Conservation (phyloP, 306 rosid genomes). For the Cicer judaicum region DNA sequence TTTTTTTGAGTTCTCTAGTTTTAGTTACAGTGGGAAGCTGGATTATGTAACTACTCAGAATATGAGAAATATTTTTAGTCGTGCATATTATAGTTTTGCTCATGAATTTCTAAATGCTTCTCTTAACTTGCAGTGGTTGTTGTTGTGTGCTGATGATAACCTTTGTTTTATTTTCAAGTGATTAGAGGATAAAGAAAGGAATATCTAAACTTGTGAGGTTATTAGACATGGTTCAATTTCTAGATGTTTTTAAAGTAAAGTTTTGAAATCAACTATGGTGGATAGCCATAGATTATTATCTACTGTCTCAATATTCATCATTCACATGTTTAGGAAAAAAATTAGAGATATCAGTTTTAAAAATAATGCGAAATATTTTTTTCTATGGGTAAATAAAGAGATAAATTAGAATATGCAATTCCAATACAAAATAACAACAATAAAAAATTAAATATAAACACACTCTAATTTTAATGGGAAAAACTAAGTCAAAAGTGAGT, state of each 20-base stretch:
- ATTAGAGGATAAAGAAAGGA: too few relatives aligned
- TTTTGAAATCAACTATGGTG: not conserved
- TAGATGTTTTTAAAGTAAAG: not conserved
- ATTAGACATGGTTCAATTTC: not conserved
- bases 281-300: not conserved
- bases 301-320: too few relatives aligned
- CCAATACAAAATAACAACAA: too few relatives aligned
- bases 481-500: too few relatives aligned
- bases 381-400: too few relatives aligned
- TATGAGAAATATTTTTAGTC: conserved; percentile 47
- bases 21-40: conserved; percentile 54
- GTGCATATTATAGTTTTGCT: conserved; percentile 41
- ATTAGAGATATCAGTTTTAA: too few relatives aligned
- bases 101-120: conserved; percentile 37
- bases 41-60: conserved; percentile 55
- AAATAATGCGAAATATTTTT: too few relatives aligned
- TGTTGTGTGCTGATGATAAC: not conserved
- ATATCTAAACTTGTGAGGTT: too few relatives aligned
- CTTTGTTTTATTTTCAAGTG: not conserved
- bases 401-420: too few relatives aligned
- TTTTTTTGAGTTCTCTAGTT: conserved; percentile 58
- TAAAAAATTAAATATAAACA: too few relatives aligned
- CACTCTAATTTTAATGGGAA: too few relatives aligned
- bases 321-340: too few relatives aligned
- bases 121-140: conserved; percentile 20